Base-by-base conservation (phyloP, 2,329 filamentous ascomycete species). In the Paecilomyces niveus region DNA sequence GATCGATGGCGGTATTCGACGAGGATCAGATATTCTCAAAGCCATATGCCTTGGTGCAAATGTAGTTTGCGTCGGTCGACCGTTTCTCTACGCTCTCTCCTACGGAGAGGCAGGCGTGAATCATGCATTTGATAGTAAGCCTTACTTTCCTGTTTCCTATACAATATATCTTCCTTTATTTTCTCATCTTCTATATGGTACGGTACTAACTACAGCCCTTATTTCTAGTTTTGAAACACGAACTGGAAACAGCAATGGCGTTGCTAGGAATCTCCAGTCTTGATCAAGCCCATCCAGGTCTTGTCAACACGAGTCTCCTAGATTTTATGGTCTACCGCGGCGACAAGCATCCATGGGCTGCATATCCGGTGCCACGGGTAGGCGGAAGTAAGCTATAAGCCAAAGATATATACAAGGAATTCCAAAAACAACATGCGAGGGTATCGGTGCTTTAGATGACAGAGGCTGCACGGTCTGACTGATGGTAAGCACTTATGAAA, bases 81-180 rank as follows among this genome's bases (percentile, higher is more conserved):
- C 57, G 26, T 59, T 56, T 26, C 33, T 59, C 5, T 59, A 59
- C 26, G 55, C 57, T 13, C 45, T 59, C 10, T 54, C 57, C n/a
- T 59, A 59, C 24, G 57, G 57, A 18, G 31, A 59, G n/a, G 57
- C 55, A 9, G 57, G 57, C 10, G 57, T 59, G 18, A 54, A 57
- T 29, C 54, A 59, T n/a, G 39, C 39, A 5, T 45, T 45, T 45
- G 39, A 45, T 21, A 45, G 39, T 45, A 45, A 6, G 39, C 18
- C 6, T 9, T 45, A 45, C 3, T 9, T n/a, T 18, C 39, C 39
- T 1, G 15, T 18, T 21, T 45, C n/a, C 6, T 29, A 29, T 29
- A 29, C 26, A 5, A 5, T 29, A 29, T 29, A 7, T 29, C 26
- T 29, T 29, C 26, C 26, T 29, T 29, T 29, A 3, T 29, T 29